Conservation (phyloP, 352 stramenopile genomes). For the Phytophthora europaea region DNA sequence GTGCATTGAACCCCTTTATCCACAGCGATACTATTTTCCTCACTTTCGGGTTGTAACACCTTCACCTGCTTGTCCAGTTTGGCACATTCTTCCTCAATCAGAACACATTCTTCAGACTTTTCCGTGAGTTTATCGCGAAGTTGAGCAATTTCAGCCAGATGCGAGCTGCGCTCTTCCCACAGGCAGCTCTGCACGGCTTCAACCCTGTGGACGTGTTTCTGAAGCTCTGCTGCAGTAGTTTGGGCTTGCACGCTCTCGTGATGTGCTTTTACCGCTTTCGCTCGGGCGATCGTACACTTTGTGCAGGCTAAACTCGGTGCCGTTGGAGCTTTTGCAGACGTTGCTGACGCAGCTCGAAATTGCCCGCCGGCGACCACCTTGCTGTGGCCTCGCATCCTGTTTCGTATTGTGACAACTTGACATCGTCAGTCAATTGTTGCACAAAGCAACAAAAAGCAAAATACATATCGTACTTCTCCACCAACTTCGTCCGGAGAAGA, state of each 20-base stretch:
- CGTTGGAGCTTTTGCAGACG: neutral
- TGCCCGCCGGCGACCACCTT: slow-evolving; percentile 52
- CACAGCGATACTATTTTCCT: neutral
- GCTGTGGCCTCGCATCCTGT: slow-evolving; percentile 47
- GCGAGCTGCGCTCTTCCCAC: slow-evolving; percentile 39
- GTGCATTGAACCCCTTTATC: slow-evolving; percentile 26
- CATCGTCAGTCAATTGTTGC: neutral
- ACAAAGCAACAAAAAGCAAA: neutral
- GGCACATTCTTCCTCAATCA: slow-evolving; percentile 13
- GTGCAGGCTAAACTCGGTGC: slow-evolving; percentile 8
- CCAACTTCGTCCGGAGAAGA: slow-evolving; percentile 37
- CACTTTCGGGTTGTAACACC: slow-evolving; percentile 13
- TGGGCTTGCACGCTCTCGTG: slow-evolving; percentile 27
- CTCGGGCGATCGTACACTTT: slow-evolving; percentile 31
- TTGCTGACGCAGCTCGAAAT: slow-evolving; percentile 38
- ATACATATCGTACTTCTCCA: slow-evolving; percentile 43
- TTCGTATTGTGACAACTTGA: neutral
- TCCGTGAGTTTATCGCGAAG: slow-evolving; percentile 29
- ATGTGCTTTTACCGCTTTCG: slow-evolving; percentile 23
- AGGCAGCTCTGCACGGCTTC: slow-evolving; percentile 39
- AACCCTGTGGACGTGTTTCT: slow-evolving; percentile 40
- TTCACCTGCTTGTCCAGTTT: slow-evolving; percentile 32
- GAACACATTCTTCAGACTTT: slow-evolving; percentile 27
- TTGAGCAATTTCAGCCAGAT: slow-evolving; percentile 32
- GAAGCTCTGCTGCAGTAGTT: slow-evolving; percentile 28